phyloP scores from a whole-genome alignment of 176 grass and related monocot species.

The Oryza australiensis region DNA sequence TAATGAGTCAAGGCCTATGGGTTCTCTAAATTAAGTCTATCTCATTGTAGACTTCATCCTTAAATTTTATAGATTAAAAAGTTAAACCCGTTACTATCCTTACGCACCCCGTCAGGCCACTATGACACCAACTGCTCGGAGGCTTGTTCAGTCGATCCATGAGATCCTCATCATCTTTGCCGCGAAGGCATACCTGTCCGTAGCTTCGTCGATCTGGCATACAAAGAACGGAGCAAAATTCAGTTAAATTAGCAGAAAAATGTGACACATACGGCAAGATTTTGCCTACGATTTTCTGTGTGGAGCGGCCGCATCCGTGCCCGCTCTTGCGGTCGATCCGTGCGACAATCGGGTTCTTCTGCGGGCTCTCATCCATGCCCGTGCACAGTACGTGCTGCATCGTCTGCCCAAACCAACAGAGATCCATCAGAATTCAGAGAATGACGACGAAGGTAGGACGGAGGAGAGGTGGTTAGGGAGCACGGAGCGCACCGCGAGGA shows the following conservation, averaged over 20 bases:
- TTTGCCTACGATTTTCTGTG: conserved; percentile 66
- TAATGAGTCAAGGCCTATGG: too few relatives aligned
- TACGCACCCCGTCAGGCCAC: not conserved
- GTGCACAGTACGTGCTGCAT: conserved; percentile 68
- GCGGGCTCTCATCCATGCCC: conserved; percentile 50
- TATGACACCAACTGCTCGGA: not conserved
- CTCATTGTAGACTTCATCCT: too few relatives aligned
- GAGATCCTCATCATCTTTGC: conserved; percentile 63
- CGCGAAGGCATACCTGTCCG: conserved; percentile 81
- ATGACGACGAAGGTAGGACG: too few relatives aligned
- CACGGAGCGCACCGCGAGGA: conserved; percentile 63
- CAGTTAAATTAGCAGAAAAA: not conserved
- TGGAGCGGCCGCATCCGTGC: conserved; percentile 85
- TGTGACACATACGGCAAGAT: not conserved
- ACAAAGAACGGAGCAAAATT: not conserved
- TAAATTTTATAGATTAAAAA: too few relatives aligned
- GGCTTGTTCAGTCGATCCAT: conserved; percentile 51
- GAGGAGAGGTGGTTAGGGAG: not conserved
- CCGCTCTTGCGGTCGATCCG: conserved; percentile 89
- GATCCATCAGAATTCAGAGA: not conserved
- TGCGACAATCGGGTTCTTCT: conserved; percentile 81
- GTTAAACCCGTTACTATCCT: too few relatives aligned
- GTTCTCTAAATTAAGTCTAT: too few relatives aligned
- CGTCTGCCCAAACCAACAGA: conserved; percentile 36
- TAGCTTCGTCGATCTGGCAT: conserved; percentile 72